Evolutionary conservation across 768 basidiomycete genomes (phyloP).

Genomic region (Crassisporium funariophilum): DNA sequence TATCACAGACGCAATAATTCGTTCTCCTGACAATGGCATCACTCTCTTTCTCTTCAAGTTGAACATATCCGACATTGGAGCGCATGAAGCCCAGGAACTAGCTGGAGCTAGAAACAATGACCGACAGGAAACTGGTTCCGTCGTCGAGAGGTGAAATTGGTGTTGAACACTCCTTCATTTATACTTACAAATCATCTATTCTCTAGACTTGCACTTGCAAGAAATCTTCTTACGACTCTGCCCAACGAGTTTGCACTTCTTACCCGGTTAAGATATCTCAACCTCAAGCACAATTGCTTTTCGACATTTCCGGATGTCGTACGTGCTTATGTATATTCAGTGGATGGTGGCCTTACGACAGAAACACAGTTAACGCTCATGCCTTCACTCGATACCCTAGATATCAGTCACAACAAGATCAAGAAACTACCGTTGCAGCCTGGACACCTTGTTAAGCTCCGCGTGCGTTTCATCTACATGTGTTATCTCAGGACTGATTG

Average conservation of each 20-base stretch:
- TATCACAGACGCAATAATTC: constrained; percentile 63
- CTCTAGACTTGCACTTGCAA: constrained; percentile 78
- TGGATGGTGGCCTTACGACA: constrained; percentile 11
- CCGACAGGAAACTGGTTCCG: constrained; percentile 47
- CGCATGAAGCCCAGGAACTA: constrained; percentile 77
- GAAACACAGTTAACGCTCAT: constrained; percentile 71
- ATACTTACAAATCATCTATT: constrained; percentile 3
- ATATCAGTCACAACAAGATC: constrained; percentile 92
- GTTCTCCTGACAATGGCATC: constrained; percentile 74
- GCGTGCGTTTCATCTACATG: constrained; percentile 42
- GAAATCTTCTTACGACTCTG: constrained; percentile 80
- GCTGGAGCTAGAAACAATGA: constrained; percentile 54
- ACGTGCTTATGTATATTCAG: constrained; percentile 33
- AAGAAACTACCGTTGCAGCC: constrained; percentile 76
- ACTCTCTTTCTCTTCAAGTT: constrained; percentile 86
- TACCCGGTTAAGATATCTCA: constrained; percentile 79
- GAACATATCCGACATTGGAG: constrained; percentile 73
- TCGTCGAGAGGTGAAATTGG: constrained; percentile 56
- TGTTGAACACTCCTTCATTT: neutral
- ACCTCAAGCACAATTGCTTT: constrained; percentile 84
- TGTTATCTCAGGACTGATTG: neutral
- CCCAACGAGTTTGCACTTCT: constrained; percentile 75
- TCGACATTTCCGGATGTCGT: constrained; percentile 86
- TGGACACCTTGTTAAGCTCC: constrained; percentile 75
- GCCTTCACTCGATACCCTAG: constrained; percentile 89